phyloP scores from a whole-genome alignment of 2,329 filamentous ascomycete species.

The Pseudopyricularia javanii region DNA sequence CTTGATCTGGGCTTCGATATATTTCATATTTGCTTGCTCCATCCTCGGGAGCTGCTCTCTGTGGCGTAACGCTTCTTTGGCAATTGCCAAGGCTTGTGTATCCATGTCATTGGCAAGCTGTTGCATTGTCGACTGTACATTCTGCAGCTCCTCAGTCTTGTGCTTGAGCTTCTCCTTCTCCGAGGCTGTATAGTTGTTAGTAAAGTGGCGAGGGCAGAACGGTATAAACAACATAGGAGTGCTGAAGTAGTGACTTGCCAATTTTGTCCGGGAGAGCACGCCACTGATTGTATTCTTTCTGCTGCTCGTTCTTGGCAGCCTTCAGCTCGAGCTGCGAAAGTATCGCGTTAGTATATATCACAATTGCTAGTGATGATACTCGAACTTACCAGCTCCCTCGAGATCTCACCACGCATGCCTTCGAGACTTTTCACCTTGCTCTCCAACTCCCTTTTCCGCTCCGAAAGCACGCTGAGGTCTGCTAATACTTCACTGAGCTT shows the following conservation, averaged over 20 bases:
- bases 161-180: conserved; percentile 7
- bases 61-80: neutral
- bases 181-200: neutral
- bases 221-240: neutral
- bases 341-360: neutral
- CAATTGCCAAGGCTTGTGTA: neutral
- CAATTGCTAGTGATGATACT: neutral
- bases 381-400: conserved; percentile 12
- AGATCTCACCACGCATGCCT: conserved; percentile 28
- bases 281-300: conserved; percentile 53
- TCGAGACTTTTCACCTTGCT: conserved; percentile 23
- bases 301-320: conserved; percentile 53
- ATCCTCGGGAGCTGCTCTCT: neutral
- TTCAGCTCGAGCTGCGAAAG: conserved; percentile 23
- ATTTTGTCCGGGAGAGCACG: conserved; percentile 59
- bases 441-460: conserved; percentile 19
- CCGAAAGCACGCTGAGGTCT: conserved; percentile 21
- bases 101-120: neutral
- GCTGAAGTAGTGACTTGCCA: conserved; percentile 29
- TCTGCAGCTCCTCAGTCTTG: conserved; percentile 6
- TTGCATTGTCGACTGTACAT: neutral
- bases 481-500: conserved; percentile 30
- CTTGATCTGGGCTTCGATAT: conserved; percentile 20
- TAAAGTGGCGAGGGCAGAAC: neutral
- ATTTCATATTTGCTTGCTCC: neutral